phyloP scores from a whole-genome alignment of 2,329 filamentous ascomycete genomes.

The Aspergillus sergii region DNA sequence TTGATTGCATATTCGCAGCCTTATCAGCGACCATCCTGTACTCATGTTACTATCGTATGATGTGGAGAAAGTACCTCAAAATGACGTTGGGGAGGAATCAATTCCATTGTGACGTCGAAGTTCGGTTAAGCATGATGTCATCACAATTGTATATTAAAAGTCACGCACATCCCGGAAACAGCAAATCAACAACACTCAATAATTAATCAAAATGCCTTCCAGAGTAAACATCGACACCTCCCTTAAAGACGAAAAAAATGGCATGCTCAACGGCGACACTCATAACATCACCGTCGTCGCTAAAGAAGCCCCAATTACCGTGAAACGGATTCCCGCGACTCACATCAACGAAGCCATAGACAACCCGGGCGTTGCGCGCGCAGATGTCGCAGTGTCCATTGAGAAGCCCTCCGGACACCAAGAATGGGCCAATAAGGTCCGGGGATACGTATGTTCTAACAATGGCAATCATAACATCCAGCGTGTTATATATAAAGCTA shows the following conservation, averaged over 20 bases:
- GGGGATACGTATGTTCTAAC: conserved; percentile 6
- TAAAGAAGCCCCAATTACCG: background rate
- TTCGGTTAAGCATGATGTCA: background rate
- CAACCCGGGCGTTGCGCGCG: conserved; percentile 6
- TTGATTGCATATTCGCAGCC: background rate
- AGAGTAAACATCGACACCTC: background rate
- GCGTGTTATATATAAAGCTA: background rate
- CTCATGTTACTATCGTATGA: background rate
- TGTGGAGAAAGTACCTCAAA: background rate
- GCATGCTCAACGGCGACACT: background rate
- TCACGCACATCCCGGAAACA: background rate
- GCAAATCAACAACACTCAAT: background rate
- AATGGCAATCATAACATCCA: background rate
- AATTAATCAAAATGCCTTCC: background rate
- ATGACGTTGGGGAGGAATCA: background rate
- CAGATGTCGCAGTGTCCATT: conserved; percentile 8
- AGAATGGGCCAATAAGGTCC: conserved; percentile 6
- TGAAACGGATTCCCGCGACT: background rate
- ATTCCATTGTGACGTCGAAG: background rate
- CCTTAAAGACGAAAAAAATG: background rate
- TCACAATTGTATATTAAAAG: background rate
- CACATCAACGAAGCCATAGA: background rate
- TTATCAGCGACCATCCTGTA: background rate
- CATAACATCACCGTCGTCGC: background rate
- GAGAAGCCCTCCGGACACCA: conserved; percentile 9